Evolutionary conservation across 1,139 yeast species (phyloP).

Genomic region (Yamadazyma spencermartinsiae): DNA sequence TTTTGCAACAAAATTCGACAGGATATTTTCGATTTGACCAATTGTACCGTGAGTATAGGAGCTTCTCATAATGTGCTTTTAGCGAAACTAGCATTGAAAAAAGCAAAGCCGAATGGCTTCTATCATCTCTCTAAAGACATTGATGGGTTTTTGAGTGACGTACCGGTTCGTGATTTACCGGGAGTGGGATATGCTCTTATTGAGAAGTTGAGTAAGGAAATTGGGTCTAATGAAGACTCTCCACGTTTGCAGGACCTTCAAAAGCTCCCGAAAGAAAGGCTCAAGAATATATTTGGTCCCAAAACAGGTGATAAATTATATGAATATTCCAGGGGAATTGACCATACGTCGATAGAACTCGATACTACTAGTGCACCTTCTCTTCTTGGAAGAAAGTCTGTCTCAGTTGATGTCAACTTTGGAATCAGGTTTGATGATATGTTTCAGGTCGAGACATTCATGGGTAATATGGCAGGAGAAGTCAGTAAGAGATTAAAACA

Average conservation of each 20-base stretch:
- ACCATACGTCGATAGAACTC: slow-evolving; percentile 54
- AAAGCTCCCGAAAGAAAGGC: slow-evolving; percentile 28
- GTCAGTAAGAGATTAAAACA: slow-evolving; percentile 52
- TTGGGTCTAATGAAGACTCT: slow-evolving; percentile 13
- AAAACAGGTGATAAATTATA: slow-evolving; percentile 68
- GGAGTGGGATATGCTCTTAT: slow-evolving; percentile 71
- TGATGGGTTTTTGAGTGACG: slow-evolving; percentile 36
- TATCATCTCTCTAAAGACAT: slow-evolving; percentile 34
- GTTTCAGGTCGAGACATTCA: slow-evolving; percentile 63
- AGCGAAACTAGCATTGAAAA: slow-evolving; percentile 73
- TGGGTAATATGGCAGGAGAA: slow-evolving; percentile 60
- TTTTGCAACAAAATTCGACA: slow-evolving; percentile 44
- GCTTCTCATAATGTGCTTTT: slow-evolving; percentile 67
- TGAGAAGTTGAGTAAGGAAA: slow-evolving; percentile 15
- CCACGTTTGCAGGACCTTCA: slow-evolving; percentile 37
- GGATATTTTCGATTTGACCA: slow-evolving; percentile 47
- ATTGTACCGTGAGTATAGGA: slow-evolving; percentile 79
- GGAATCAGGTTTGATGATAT: slow-evolving; percentile 74
- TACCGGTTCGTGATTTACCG: slow-evolving; percentile 66
- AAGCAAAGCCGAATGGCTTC: slow-evolving; percentile 81
- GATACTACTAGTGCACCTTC: slow-evolving; percentile 44
- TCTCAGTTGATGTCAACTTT: slow-evolving; percentile 89
- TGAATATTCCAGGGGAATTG: slow-evolving; percentile 66
- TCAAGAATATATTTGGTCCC: slow-evolving; percentile 57
- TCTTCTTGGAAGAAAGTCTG: slow-evolving; percentile 60